Evolutionary conservation across 2,329 filamentous ascomycete genomes (phyloP), one percentile per base, ranked within the genome.

Genomic region (Aureobasidium sp.): DNA sequence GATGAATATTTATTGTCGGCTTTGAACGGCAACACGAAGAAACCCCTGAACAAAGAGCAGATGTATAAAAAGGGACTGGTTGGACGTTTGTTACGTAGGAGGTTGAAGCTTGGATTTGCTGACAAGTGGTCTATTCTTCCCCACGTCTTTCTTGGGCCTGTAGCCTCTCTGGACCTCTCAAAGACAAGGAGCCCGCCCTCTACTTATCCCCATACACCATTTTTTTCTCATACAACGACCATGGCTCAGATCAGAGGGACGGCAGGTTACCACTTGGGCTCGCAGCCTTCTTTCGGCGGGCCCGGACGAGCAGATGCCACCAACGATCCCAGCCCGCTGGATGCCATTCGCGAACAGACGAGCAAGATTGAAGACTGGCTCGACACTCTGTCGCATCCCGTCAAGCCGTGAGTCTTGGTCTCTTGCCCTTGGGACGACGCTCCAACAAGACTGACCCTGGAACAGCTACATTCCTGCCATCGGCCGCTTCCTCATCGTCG

Each of bases 361-460:
- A 95, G 88, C 84, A 97, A 96, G 79, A 91, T 98, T 61, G 93
- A 98, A 75, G 93, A 98, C 69, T 74, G 88, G 68, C 73, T 98
- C 67, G 93, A 97, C 71, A 88, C 81, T 24, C 61, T 90, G 65
- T 86, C 89, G 65, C 91, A 95, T 67, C 93, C 93, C 44, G 74
- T 97, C 62, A 97, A 95, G 79, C 93, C 93, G 86, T 98, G 80
- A 70, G 87, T 83, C n/a, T 17, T n/a, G 5, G 3, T 14, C 32
- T 2, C 19, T 25, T 16, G 30, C 12, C 6, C 16, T 2, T 4
- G 38, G 22, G 38, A n/a, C 12, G 4, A 14, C 1, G 14, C 12
- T 29, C 21, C 4, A 19, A 12, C 2, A 12, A 2, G 37, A n/a
- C 48, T 51, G 17, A 51, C 37, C 14, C 2, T 6, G 4, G 17